A percentile compares a stretch with the other conserved stretches of the same genome.
Conservation (phyloP, 2,329 filamentous ascomycete species). For the Alternaria triticimaculans region DNA sequence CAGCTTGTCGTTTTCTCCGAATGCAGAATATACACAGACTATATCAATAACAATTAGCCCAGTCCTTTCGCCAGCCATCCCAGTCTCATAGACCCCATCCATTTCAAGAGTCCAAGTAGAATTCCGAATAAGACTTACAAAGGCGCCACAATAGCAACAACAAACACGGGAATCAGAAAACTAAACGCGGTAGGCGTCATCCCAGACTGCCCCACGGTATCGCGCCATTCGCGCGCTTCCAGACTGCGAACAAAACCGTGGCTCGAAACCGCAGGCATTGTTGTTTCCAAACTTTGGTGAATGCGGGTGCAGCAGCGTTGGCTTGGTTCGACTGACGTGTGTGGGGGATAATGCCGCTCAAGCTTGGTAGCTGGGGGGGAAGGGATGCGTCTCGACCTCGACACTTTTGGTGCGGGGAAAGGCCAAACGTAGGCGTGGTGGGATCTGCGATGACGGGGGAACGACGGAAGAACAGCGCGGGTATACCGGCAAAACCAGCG, state of each 20-base stretch:
- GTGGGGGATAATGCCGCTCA: background rate
- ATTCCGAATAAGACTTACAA: constrained; percentile 28
- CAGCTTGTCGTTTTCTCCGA: constrained; percentile 18
- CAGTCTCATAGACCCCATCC: background rate
- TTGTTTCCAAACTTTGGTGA: background rate
- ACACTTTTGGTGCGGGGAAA: constrained; percentile 1
- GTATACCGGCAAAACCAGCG: background rate
- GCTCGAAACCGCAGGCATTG: constrained; percentile 21
- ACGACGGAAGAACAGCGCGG: background rate
- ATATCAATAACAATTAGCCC: background rate
- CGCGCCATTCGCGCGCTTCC: constrained; percentile 20
- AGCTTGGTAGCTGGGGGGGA: background rate
- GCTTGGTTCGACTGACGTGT: background rate
- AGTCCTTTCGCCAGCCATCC: background rate
- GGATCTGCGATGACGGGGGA: background rate
- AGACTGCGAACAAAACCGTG: constrained; percentile 3
- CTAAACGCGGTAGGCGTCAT: constrained; percentile 38
- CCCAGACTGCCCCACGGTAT: constrained; percentile 25
- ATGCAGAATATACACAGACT: constrained; percentile 34
- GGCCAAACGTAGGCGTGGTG: background rate
- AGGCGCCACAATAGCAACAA: constrained; percentile 36
- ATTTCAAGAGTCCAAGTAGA: background rate
- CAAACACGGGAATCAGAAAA: constrained; percentile 38
- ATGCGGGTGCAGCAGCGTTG: background rate
- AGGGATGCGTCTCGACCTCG: background rate